These are phyloP conservation scores for Casuarina glauca DNA, from an alignment of 306 rosid genomes.

Conservation along the genomic window DNA sequence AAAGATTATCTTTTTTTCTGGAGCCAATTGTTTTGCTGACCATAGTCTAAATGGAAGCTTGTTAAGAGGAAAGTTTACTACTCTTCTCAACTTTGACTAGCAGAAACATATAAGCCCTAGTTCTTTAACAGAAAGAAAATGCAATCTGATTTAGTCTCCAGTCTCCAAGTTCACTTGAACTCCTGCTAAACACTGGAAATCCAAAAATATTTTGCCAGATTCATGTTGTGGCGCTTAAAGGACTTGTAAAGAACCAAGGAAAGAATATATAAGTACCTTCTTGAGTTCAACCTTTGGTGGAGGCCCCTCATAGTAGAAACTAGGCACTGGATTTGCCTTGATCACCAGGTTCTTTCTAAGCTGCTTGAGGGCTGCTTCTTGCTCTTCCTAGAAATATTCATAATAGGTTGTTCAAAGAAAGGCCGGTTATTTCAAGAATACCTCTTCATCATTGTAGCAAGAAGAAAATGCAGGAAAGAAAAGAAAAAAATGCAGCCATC, in stretches of 20 bases:
- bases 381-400: conserved; percentile 74
- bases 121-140: not conserved
- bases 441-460: not conserved
- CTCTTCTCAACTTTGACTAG: conserved; percentile 14
- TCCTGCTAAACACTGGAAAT: conserved; percentile 12
- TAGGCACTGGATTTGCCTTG: conserved; percentile 95
- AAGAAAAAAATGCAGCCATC: conserved; percentile 8
- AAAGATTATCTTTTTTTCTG: not conserved
- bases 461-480: conserved; percentile 8
- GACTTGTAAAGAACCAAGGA: conserved; percentile 1
- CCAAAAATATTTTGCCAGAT: conserved; percentile 13
- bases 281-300: conserved; percentile 81
- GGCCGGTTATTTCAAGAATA: conserved; percentile 1
- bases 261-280: conserved; percentile 56
- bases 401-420: conserved; percentile 3
- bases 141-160: conserved; percentile 3
- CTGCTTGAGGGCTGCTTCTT: conserved; percentile 83
- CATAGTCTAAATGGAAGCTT: not conserved
- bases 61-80: not conserved
- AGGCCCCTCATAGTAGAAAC: conserved; percentile 86
- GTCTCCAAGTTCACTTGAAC: not conserved
- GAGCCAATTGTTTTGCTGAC: not conserved
- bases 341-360: conserved; percentile 81
- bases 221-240: conserved; percentile 18
- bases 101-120: conserved; percentile 5